Percentiles rank a stretch among this genome's conserved stretches.
phyloP scores from a whole-genome alignment of 345 rosid genomes.

The Salix brachista region DNA sequence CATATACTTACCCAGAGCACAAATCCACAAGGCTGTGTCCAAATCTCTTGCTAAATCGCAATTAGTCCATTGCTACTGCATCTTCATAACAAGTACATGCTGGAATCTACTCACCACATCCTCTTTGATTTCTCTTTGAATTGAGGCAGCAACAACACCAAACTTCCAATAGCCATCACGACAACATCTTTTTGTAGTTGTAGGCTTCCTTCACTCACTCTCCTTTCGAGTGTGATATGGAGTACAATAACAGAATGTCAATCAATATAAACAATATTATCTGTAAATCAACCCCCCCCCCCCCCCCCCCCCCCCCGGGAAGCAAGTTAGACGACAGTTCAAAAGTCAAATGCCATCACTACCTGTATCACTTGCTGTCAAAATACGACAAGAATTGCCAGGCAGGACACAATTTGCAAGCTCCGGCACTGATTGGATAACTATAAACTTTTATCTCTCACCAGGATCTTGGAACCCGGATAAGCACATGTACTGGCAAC shows the following conservation, averaged over 20 bases:
- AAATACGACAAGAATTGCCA: background rate
- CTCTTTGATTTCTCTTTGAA: constrained; percentile 25
- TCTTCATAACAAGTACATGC: constrained; percentile 5
- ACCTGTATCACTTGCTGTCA: background rate
- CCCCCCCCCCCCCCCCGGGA: background rate
- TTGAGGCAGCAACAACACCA: constrained; percentile 29
- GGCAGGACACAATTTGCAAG: background rate
- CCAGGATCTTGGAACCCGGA: background rate
- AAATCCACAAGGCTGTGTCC: constrained; percentile 18
- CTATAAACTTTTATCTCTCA: background rate
- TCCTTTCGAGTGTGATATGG: background rate
- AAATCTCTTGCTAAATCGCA: constrained; percentile 22
- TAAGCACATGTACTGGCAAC: background rate
- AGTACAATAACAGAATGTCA: background rate
- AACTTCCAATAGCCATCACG: constrained; percentile 10
- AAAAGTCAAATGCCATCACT: background rate
- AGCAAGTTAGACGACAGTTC: background rate
- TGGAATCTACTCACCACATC: constrained; percentile 22
- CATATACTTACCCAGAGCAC: background rate
- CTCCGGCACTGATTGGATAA: background rate
- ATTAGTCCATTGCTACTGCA: constrained; percentile 5
- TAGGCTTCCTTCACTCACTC: background rate
- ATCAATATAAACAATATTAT: background rate
- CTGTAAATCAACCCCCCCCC: background rate
- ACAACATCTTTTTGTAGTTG: background rate